Evolutionary conservation across 2,329 filamentous ascomycete species (phyloP), one percentile per base, ranked within the genome.

Genomic region (Colletotrichum horii): DNA sequence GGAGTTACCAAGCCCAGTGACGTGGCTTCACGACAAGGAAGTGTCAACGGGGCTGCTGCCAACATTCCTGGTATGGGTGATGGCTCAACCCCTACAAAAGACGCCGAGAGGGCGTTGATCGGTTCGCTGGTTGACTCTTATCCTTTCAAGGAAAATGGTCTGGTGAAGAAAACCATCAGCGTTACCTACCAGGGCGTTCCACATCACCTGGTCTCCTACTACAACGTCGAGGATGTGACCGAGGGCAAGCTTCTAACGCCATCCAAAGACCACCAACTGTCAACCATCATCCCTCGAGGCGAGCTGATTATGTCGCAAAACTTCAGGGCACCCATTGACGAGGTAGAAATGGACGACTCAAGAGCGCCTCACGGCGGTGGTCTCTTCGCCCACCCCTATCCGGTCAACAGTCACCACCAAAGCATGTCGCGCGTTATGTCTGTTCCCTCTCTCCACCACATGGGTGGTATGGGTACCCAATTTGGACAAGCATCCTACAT

Each of bases 101-200:
- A 79, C 11, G 77, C 65, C n/a, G 62, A 75, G 19, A 74, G 78
- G 4, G 77, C 71, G n/a, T 48, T 76, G 22, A 71, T 76, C 24
- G 52, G 87, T 84, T 97, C 95, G 1, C 88, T 98, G 15, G 91
- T 96, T n/a, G 96, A 98, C 84, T 96, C 94, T 1, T 98, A 98
- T 80, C 92, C 93, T 36, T 98, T 98, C 89, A 97, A 97, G 81
- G 88, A 92, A 16, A 91, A 92, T 2, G 96, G 96, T 0, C 85
- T 98, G 55, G 91, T 98, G 77, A 98, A 98, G 89, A 98, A 98
- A 88, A 98, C 96, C 0, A 96, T 98, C 84, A 96, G 94, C 79
- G 91, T 98, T 52, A 92, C 90, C 4, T 92, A 94, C 66, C 89
- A 93, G 30, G 94, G 94, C 3, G 90, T 96, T 4, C 93, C 92